Base-by-base conservation (phyloP, 2,329 filamentous ascomycete species). In the Xylariaceae sp. region DNA sequence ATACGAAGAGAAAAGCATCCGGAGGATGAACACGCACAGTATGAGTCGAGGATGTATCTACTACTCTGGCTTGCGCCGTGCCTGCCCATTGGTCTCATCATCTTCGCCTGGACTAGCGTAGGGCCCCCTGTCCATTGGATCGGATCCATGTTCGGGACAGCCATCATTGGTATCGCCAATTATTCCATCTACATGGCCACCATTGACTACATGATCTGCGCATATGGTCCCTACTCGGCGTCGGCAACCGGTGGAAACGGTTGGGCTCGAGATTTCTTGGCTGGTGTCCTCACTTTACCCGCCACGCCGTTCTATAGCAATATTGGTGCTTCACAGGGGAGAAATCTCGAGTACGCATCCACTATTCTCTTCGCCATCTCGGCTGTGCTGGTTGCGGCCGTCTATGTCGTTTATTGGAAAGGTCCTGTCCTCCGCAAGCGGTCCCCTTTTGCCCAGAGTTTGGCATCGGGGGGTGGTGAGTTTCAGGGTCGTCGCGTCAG, bases 221-320 rank as follows among this genome's bases (percentile, higher is more conserved):
- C 84, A 5, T 89, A 88, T 62, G 85, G 84, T 0, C 81, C 81
- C 0, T 87, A 86, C 68, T 82, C 84, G 2, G 84, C 85, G 9
- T 86, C 83, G 1, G 85, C 85, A 0, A 87, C 84, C 0, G 85
- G 85, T 40, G 85, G 85, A 15, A 88, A 88, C 62, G 85, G 83
- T 15, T 86, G 84, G 72, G 78, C 84, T 27, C 77, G 85, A 60
- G 85, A 88, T 60, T 81, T 87, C 66, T 72, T 88, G 21, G 85
- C 85, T 26, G 85, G 85, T 70, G 75, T 87, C n/a, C 75, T 85
- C 10, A 85, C 84, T 2, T 72, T 87, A 26, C 84, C 82, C 26
- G 81, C 84, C 0, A 81, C 78, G 1, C 84, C 83, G 0, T 76
- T 82, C 63, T 83, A 79, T 66, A 65, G 69, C 24, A 81, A 75